Conservation (phyloP, 2,329 filamentous ascomycete species). For the Dactylonectria estremocensis region DNA sequence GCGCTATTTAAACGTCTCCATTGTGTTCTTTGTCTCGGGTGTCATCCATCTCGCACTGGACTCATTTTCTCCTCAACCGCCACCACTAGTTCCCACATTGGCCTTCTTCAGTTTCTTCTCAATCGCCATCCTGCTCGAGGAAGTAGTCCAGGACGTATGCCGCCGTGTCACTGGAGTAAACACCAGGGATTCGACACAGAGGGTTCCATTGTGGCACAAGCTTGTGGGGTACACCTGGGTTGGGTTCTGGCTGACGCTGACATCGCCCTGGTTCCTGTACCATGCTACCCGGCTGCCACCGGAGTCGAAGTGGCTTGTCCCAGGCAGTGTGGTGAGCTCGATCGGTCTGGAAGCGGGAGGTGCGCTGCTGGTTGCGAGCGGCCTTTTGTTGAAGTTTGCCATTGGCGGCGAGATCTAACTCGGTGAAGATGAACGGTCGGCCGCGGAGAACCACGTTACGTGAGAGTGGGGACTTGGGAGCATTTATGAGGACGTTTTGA, state of each 20-base stretch:
- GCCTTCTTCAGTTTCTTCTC: slow-evolving; percentile 26
- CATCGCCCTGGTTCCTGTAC: slow-evolving; percentile 33
- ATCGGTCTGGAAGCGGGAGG: slow-evolving; percentile 11
- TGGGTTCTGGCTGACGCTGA: slow-evolving; percentile 26
- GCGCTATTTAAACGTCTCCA: slow-evolving; percentile 29
- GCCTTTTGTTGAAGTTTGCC: slow-evolving; percentile 25
- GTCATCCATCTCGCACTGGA: slow-evolving; percentile 25
- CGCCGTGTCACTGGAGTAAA: slow-evolving; percentile 8
- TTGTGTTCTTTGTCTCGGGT: slow-evolving; percentile 32
- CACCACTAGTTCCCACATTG: slow-evolving; percentile 10
- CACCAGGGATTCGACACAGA: neutral
- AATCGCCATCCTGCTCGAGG: slow-evolving; percentile 23
- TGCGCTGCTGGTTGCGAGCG: slow-evolving; percentile 10
- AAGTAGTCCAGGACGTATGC: slow-evolving; percentile 20
- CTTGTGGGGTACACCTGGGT: slow-evolving; percentile 35
- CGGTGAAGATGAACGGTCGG: too few species aligned
- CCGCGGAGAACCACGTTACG: too few species aligned
- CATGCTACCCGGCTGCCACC: slow-evolving; percentile 18
- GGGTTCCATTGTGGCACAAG: slow-evolving; percentile 30
- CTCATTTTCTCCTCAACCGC: slow-evolving; percentile 12
- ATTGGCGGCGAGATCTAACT: slow-evolving; percentile 3
- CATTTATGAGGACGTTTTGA: too few species aligned
- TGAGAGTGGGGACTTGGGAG: too few species aligned
- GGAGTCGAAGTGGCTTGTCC: slow-evolving; percentile 26
- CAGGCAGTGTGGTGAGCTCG: slow-evolving; percentile 18